Base-by-base conservation (phyloP, 2,329 filamentous ascomycete genomes). In the Alternaria triticimaculans region DNA sequence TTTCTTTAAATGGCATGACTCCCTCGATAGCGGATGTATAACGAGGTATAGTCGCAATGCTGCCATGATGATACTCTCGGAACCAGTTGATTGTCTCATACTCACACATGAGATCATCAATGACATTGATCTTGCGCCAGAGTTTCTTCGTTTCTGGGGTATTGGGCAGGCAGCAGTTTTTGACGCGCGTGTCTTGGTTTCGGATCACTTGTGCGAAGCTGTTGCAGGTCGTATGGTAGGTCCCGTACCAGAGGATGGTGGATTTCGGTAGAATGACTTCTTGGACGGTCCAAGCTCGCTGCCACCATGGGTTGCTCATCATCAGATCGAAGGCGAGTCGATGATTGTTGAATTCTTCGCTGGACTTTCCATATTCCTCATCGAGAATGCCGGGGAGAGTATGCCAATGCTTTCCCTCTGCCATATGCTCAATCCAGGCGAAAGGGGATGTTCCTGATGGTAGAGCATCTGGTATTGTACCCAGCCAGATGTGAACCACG, bases 221-320 rank as follows among this genome's bases (percentile, higher is more conserved):
- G 25, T 21, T 25, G 43, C 55, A 57, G 41, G 25, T 46, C 21
- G 43, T 30, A n/a, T 25, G 48, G 20, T 30, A 30, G 15, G 26
- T 21, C 8, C 45, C 55, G 26, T 33, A 57, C 45, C 43, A 46
- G 7, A 57, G 5, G 14, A 48, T 23, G 33, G 25, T 30, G n/a
- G 43, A 26, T 30, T 20, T 25, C 11, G 55, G 55, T 21, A 57
- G 25, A 5, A 57, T 48, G 12, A 48, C 43, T 15, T 57, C 55
- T 57, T 57, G 55, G 11, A 57, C 43, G 6, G 55, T 57, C 55
- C 55, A 57, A 12, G 45, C n/a, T 28, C 55, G n/a, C 11, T 43
- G 33, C 55, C 55, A 57, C 55, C 55, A 57, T 18, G 25, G 14
- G 21, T 20, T 57, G 14, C 46, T n/a, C 6, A 12, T 21, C 6